Evolutionary conservation across 306 rosid genomes (phyloP), one percentile per base, ranked within the genome.

Genomic region (Gynostemma pentaphyllum): DNA sequence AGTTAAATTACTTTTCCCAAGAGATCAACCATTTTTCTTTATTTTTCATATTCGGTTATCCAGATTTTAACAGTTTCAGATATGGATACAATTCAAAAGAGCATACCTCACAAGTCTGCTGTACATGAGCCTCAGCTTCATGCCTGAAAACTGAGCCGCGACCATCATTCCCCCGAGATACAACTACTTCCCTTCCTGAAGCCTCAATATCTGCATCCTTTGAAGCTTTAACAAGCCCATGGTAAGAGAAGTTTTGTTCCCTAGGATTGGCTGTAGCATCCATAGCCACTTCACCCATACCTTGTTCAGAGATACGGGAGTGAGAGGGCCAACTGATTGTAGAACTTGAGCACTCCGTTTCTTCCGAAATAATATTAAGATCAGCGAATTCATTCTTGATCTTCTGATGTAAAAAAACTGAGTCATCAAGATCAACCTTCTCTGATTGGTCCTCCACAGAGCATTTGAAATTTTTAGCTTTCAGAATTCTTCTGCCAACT

Each of bases 361-460:
- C 72, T 69, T 75, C 78, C 18, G 53, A 44, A 39, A 64, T 80
- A 73, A 84, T 68, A 67, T 56, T 70, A 23, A 79, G 71, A 77
- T 79, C 65, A 24, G 73, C 44, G 60, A 76, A 74, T 36, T 72
- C 66, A 45, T 68, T 51, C 73, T 34, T 70, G 40, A 69, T 50
- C 66, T 39, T 42, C 67, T 50, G 74, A 61, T 22, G 62, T 60
- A 48, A 40, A 76, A 24, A 7, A 70, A 45, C 78, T 11, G 48
- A 72, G 52, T 50, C 70, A 36, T 57, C 70, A 44, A 19, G 56
- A 36, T 64, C 62, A n/a, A 9, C 62, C 42, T 30, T 60, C 34
- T 67, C 62, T 53, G 61, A 48, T 26, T 64, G 46, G 66, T 54
- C 76, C 55, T 55, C 74, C 62, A 67, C 67, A 78, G 37, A 16